phyloP scores from a whole-genome alignment of 352 stramenopile genomes.

The Phytophthora pisi region DNA sequence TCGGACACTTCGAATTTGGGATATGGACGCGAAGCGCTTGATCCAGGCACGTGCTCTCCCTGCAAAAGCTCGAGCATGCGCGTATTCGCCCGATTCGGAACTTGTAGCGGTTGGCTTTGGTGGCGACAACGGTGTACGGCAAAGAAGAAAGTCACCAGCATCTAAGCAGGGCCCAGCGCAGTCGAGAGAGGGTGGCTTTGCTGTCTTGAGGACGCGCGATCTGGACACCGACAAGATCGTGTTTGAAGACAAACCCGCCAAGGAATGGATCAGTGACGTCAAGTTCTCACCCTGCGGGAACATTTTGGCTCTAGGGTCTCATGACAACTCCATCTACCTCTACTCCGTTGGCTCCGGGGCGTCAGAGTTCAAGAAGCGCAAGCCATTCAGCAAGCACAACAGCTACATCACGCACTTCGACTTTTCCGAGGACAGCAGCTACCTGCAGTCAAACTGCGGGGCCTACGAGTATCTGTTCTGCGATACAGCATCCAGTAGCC shows the following conservation, averaged over 20 bases:
- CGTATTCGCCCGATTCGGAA: constrained; percentile 88
- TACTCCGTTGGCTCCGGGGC: constrained; percentile 44
- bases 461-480: constrained; percentile 93
- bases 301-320: constrained; percentile 64
- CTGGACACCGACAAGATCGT: constrained; percentile 31
- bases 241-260: constrained; percentile 67
- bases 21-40: constrained; percentile 64
- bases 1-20: constrained; percentile 82
- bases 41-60: constrained; percentile 44
- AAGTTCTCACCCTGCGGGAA: constrained; percentile 69
- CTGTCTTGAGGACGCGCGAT: constrained; percentile 38
- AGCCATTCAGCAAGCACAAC: constrained; percentile 82
- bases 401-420: constrained; percentile 88
- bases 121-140: constrained; percentile 60
- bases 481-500: constrained; percentile 76
- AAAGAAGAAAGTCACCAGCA: constrained; percentile 21
- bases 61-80: constrained; percentile 71
- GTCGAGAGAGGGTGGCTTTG: constrained; percentile 57
- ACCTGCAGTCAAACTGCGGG: constrained; percentile 81
- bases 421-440: constrained; percentile 73
- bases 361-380: constrained; percentile 57
- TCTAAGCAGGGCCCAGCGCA: constrained; percentile 26
- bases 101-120: constrained; percentile 85
- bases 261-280: constrained; percentile 82
- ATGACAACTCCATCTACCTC: constrained; percentile 78